Conservation (phyloP, 768 basidiomycete genomes). For the Pleurotus platypus region DNA sequence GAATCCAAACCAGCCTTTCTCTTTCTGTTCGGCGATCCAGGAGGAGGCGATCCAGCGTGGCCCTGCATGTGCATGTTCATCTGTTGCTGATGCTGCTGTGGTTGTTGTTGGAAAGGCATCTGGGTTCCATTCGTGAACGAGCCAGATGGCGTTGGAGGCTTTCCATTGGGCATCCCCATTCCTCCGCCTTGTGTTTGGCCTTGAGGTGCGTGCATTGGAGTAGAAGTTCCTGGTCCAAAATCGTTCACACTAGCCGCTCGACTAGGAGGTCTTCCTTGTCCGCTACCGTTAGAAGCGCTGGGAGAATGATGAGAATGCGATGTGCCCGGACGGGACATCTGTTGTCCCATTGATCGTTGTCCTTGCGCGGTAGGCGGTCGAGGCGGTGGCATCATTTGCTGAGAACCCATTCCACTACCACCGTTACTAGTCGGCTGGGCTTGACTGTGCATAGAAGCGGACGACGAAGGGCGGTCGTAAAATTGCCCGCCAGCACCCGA, state of each 20-base stretch:
- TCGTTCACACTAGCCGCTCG: conserved; percentile 2
- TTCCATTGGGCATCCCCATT: not conserved
- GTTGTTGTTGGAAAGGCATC: conserved; percentile 7
- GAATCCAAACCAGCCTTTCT: conserved; percentile 8
- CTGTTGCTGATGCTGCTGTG: conserved; percentile 1
- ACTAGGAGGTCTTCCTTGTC: not conserved
- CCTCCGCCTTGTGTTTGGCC: not conserved
- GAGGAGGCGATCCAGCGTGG: conserved; percentile 13
- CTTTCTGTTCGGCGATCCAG: conserved; percentile 5
- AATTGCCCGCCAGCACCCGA: conserved; percentile 2
- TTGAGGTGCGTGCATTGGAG: not conserved
- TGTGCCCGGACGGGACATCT: conserved; percentile 24
- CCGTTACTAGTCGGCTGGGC: not conserved
- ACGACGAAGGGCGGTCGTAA: conserved; percentile 9
- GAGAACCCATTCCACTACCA: not conserved
- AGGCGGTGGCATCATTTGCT: conserved; percentile 9
- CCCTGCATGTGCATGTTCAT: conserved; percentile 11
- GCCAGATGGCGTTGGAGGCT: not conserved
- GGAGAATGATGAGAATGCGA: conserved; percentile 27
- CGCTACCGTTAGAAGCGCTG: conserved; percentile 19
- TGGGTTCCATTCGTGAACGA: conserved; percentile 3
- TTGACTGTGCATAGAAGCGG: conserved; percentile 7
- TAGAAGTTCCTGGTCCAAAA: not conserved
- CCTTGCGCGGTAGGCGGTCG: conserved; percentile 11
- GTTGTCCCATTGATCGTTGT: conserved; percentile 2